Evolutionary conservation across 352 stramenopile species (phyloP), one percentile per base, ranked within the genome.

Genomic region (Pythium biforme): DNA sequence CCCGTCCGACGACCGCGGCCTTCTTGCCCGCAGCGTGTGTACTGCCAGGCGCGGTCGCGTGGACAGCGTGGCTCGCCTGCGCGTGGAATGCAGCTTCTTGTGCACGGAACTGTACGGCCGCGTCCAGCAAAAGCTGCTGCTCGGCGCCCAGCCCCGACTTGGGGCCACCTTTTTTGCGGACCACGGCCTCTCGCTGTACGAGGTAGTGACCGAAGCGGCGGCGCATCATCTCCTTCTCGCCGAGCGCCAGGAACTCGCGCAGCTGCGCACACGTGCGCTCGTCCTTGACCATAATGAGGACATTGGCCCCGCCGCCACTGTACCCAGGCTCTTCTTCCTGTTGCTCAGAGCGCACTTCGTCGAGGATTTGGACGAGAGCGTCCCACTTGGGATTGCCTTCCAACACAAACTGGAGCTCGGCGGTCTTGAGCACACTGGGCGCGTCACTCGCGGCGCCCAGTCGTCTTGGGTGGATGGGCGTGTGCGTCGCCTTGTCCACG

Each of bases 381-480:
- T 81, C 79, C 89, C 97, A 99, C 69, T 99, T 99, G 10, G 95
- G 91, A 69, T 98, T 98, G 59, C 96, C 73, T 61, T 97, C 88
- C 14, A 97, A 58, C 12, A 77, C 73, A 27, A 96, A 56, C 41
- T 81, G 72, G 3, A 96, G 59, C 51, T 90, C 73, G 3, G 55
- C 69, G 0, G 76, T 72, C 29, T 80, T 71, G 40, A 58, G 46
- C 40, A 48, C 57, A 40, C 59, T 58, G 9, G 50, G 25, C 11
- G 34, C 47, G 15, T 59, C 54, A n/a, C 49, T 66, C 15, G 49
- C 27, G 4, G 37, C 47, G 26, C 47, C 59, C 14, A 74, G 9
- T 1, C 72, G 63, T 26, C 77, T 63, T 37, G 72, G 19, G 31
- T 89, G 75, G 11, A 86, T 58, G 1, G 72, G 68, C 9, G 60